Base-by-base conservation (phyloP, 1,284 basidiomycete species). In the Trametes hirsuta region DNA sequence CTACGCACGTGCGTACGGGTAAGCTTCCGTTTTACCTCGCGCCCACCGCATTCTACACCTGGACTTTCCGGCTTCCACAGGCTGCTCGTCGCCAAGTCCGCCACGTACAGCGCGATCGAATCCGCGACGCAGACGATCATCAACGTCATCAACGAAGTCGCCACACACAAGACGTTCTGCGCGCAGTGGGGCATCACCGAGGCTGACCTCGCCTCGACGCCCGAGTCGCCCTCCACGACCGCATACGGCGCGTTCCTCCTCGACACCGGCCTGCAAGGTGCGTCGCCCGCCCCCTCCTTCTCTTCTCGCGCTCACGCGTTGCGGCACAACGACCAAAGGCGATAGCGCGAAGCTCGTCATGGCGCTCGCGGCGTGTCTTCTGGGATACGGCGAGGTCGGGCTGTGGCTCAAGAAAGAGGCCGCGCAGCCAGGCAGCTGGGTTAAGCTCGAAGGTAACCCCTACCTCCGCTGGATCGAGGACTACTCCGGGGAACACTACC, bases 341-440 rank as follows among this genome's bases (percentile, higher is more conserved):
- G 92, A 95, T 70, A 74, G 85, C 12, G 83, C 87, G 30, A 88
- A 87, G 62, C 77, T 96, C 11, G 75, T 92, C 22, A 88, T 97
- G 72, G 92, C 93, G 0, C 83, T 96, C 1, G 86, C 90, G 15
- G 90, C 93, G 4, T 98, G 96, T 72, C 79, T 97, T 12, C 77
- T 97, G 0, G 96, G 96, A 0, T 98, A 98, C 70, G 96, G 94
- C n/a, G 93, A 97, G 73, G 93, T 97, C 0, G 96, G 95, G 0
- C 76, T 93, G 42, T 96, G 86, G 90, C 77, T 92, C 47, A 83
- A 83, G 73, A 82, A 78, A 51, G 81, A 88, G 62, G 80, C 86
- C 0, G 67, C 71, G 21, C 71, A 73, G 35, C 79, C 81, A 1
- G 73, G 80, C 39, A 79, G 76, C 44, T 84, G 85, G 79, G 84